Percentiles rank a stretch among this genome's conserved stretches.
Conservation (phyloP, 495 filamentous ascomycete genomes). For the Daldinia grandis region DNA sequence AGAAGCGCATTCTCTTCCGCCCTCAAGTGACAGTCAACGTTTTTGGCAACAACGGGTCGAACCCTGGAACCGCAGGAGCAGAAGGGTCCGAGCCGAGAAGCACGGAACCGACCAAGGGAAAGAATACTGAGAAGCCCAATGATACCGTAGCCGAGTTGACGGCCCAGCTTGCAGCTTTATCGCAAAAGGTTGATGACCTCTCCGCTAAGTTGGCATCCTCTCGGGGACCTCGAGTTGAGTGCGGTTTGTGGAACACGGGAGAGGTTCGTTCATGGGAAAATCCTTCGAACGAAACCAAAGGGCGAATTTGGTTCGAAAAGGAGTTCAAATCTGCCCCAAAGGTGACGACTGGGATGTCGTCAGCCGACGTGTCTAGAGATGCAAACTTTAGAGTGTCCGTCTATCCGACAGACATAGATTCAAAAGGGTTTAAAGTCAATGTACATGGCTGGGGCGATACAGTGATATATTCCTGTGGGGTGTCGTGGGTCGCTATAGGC, state of each 20-base stretch:
- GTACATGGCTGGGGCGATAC: conserved; percentile 4
- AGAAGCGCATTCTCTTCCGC: not conserved
- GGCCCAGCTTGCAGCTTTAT: not conserved
- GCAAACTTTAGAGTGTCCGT: conserved; percentile 1
- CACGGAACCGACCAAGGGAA: not conserved
- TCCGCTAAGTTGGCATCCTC: not conserved
- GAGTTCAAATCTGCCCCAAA: not conserved
- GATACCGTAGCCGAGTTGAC: not conserved
- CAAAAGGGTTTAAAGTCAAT: conserved; percentile 3
- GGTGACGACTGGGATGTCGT: not conserved
- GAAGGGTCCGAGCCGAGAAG: not conserved
- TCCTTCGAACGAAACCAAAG: not conserved
- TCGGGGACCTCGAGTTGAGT: not conserved
- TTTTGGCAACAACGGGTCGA: not conserved
- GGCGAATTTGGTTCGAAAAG: not conserved
- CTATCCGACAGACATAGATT: conserved; percentile 5
- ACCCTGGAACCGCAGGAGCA: not conserved
- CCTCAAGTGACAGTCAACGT: conserved; percentile 15
- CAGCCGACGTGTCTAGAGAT: not conserved
- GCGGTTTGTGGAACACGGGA: conserved; percentile 7
- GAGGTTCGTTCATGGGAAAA: not conserved
- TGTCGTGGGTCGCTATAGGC: conserved; percentile 24
- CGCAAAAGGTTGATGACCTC: not conserved
- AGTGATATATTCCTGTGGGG: not conserved
- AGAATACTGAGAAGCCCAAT: no score